Evolutionary conservation across 306 rosid genomes (phyloP), one percentile per base, ranked within the genome.

Genomic region (Pterocarpus santalinus): DNA sequence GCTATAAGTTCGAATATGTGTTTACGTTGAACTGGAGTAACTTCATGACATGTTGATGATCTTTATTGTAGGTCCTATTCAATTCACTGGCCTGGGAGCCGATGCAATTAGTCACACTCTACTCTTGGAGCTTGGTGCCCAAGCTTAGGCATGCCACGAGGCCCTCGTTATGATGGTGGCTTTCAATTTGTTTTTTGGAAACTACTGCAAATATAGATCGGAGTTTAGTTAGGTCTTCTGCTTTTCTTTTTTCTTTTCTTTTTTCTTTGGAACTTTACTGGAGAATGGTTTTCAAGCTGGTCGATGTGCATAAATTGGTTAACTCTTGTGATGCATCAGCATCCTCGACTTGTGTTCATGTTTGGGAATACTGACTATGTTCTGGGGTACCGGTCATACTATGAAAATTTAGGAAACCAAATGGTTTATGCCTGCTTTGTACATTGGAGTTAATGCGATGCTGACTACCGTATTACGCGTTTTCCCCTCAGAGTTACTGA

Each of bases 11-110:
- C 35, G 8, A 44, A 67, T 53, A 22, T 60, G 28, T 58, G 70
- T 73, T n/a, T 5, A 68, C 68, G 43, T 68, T 79, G 39, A 72
- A 72, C 62, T 75, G 79, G 41, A 57, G 30, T 38, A 75, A 67
- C 56, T 46, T 16, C 8, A 56, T 69, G 74, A 55, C 38, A 63
- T 69, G 32, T 65, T 58, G 32, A 36, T 79, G 34, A 14, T 64
- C 72, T 76, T 46, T 22, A 49, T 15, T 77, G 76, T 88, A 94
- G 99, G 99, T 80, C 99, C 99, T 36, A 86, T 96, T 86, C 99
- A 96, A 78, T 96, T 96, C 80, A 81, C 76, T 30, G 99, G 98
- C 77, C 97, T 91, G 58, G 86, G 89, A 77, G 85, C 99, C 2
- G 82, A 90, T 79, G 88, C 95, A 69, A 68, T 90, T 51, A 96